Base-by-base conservation (phyloP, 2,329 filamentous ascomycete genomes). In the Colletotrichum costaricense region DNA sequence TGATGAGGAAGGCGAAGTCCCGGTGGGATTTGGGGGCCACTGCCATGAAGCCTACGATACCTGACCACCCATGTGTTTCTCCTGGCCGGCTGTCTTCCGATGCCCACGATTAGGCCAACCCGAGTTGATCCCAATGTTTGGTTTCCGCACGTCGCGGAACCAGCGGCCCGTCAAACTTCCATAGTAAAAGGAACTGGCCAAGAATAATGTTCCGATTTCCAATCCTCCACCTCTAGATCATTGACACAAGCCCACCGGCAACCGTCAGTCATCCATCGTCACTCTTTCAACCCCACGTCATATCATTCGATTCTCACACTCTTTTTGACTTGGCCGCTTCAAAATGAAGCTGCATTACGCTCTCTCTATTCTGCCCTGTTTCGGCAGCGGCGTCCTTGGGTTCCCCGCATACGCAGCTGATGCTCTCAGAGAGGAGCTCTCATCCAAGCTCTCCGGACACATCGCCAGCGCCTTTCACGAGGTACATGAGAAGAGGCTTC, bases 361-460 rank as follows among this genome's bases (percentile, higher is more conserved):
- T 16, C 22, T 76, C 58, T 71, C 70, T 14, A 12, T 76, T 14
- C 56, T 69, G 33, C 63, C 69, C 38, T 69, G 70, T 38, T 49
- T 73, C 22, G 11, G 63, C 28, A 69, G 68, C 38, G 42, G 70
- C 35, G 60, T 68, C 16, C 54, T 67, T 16, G 65, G 63, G 11
- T 75, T 77, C 38, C 75, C 76, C 1, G 73, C 73, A 9, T 66
- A 74, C 38, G 57, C 67, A 33, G 73, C 69, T 46, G 58, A 69
- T 8, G 67, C 64, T 16, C 42, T 68, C 62, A 64, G 62, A 30
- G 74, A 75, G 8, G 69, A 60, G 11, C 68, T 54, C 4, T 62
- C 57, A 14, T 74, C 72, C 1, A 38, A 49, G 16, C 65, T 63
- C 24, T 65, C 74, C 0, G 62, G 24, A 3, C 54, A 72, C 22